Conservation (phyloP, 176 grass and related monocot genomes). For the Eleusine indica region DNA sequence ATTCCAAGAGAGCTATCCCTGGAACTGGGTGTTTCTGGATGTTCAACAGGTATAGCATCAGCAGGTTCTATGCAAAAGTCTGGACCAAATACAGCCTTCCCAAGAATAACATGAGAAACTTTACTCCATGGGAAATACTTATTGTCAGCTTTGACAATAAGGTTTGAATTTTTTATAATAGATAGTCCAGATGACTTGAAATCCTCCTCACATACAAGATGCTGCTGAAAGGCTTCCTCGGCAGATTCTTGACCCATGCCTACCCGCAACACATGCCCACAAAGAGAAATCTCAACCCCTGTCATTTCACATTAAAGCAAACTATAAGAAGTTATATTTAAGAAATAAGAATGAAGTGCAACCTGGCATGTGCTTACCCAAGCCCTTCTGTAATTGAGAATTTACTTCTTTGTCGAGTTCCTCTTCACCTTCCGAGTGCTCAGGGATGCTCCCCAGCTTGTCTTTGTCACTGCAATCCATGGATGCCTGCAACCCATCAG, state of each 20-base stretch:
- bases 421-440: conserved; percentile 56
- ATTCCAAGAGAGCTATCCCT: conserved; percentile 62
- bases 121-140: conserved; percentile 84
- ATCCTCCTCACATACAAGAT: conserved; percentile 72
- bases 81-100: conserved; percentile 79
- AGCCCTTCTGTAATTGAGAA: conserved; percentile 48
- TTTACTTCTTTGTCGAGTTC: conserved; percentile 55
- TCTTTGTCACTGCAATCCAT: conserved; percentile 51
- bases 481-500: conserved; percentile 40
- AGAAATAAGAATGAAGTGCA: conserved; percentile 28
- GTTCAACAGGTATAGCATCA: conserved; percentile 79
- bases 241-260: conserved; percentile 79
- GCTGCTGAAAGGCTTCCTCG: conserved; percentile 73
- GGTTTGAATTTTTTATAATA: conserved; percentile 85
- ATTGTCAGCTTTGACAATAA: conserved; percentile 76
- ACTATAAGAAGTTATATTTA: conserved; percentile 36
- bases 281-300: conserved; percentile 94
- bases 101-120: conserved; percentile 86
- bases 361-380: conserved; percentile 58
- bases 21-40: conserved; percentile 37
- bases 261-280: conserved; percentile 73
- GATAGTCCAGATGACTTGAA: conserved; percentile 77
- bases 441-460: conserved; percentile 60
- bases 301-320: conserved; percentile 45
- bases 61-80: conserved; percentile 65